Evolutionary conservation across 768 basidiomycete genomes (phyloP), one percentile per base, ranked within the genome.

Genomic region (Hirschioporus abietinus): DNA sequence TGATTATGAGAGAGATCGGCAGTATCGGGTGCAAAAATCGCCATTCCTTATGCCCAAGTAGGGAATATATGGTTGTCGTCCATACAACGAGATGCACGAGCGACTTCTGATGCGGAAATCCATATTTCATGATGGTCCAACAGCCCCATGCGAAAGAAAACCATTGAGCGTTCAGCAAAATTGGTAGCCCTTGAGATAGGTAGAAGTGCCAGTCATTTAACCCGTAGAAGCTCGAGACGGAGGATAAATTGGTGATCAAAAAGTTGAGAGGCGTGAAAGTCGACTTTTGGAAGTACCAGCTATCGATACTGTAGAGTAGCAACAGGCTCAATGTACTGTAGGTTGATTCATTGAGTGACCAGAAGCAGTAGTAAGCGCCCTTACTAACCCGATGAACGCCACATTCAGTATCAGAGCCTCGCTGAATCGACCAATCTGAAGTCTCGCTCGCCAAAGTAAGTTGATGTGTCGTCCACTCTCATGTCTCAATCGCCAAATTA

Each of bases 41-140:
- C 95, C 95, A 98, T 81, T 99, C 97, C 72, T 99, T 99, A 79
- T 99, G 97, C 1, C 91, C 89, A 1, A 91, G 83, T 2, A 91
- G 68, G 8, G 96, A 98, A 74, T 93, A 95, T 7, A 90, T 74
- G 1, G 73, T 71, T 34, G 89, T 74, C 0, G 90, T 87, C 89
- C 91, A 93, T 23, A 78, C 68, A 1, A 90, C 70, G 26, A 81
- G 76, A 1, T 76, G 78, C 0, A 87, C 75, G 72, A 94, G 81
- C 23, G 77, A 79, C 58, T 68, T 57, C 66, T 64, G 23, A 72
- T 70, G 36, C 78, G 8, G 0, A 10, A 64, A 60, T 4, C 68
- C 66, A n/a, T 63, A 10, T 17, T 65, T 60, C 18, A 67, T 2
- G 20, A 74, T 71, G 2, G 76, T 76, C 79, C 81, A 87, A 7